Base-by-base conservation (phyloP, 2,329 filamentous ascomycete genomes). In the Aspergillus luchuensis region DNA sequence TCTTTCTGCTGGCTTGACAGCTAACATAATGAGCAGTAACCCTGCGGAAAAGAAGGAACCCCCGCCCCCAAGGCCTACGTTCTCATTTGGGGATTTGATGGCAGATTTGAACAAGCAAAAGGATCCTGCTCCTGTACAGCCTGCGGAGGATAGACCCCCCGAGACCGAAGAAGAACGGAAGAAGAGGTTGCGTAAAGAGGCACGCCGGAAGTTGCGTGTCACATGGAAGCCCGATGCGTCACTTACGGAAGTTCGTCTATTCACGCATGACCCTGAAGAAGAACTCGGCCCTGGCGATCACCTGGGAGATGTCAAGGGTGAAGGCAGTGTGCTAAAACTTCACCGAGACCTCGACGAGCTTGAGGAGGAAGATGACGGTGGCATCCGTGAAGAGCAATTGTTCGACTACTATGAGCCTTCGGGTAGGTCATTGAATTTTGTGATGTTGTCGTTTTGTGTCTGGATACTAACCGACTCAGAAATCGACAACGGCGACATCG, bases 181-280 rank as follows among this genome's bases (percentile, higher is more conserved):
- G 19, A 87, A 84, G 72, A 81, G 87, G 25, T 71, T 87, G 2
- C 81, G 85, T 8, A 89, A 88, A 65, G 87, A 89, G 69, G 80
- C 81, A 52, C 81, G 87, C 38, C 81, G 85, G 41, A 86, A 85
- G 64, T 72, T 89, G 33, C 84, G 85, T 19, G 87, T 89, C 5
- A 80, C 78, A 7, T 89, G 86, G 80, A 87, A 85, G 62, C 79
- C 82, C 0, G 85, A 86, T 63, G 79, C 82, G 17, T 77, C 80
- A 28, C 78, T 89, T 11, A 84, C 84, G 3, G 78, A 85, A 65
- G 79, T 87, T 57, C 81, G 82, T 49, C 79, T 84, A 53, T 89
- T 89, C 70, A 84, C 81, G 25, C 86, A 87, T 70, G 85, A 88
- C 65, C 85, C 85, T 0, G 84, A 87, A 8, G 87, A 89, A 70